Evolutionary conservation across 2,329 filamentous ascomycete genomes (phyloP).

Genomic region (Botrytis medusae): DNA sequence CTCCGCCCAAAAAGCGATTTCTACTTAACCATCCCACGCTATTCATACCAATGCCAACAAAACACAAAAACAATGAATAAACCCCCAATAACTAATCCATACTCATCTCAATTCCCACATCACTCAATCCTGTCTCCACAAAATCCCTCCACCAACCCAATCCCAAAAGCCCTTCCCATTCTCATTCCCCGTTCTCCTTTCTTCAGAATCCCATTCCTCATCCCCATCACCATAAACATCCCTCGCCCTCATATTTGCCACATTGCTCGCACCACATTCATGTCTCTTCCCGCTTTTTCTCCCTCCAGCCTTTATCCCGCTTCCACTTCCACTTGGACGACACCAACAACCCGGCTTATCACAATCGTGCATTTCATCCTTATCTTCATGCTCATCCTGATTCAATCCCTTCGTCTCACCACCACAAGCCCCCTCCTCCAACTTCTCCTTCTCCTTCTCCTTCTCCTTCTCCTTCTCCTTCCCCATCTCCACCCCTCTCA

Average conservation of each 20-base stretch:
- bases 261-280: background rate
- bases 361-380: background rate
- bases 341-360: background rate
- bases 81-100: background rate
- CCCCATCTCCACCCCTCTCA: background rate
- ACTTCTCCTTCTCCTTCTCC: background rate
- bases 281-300: background rate
- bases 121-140: slow-evolving; percentile 3
- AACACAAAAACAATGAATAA: background rate
- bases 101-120: background rate
- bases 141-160: slow-evolving; percentile 8
- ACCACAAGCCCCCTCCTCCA: too few species aligned
- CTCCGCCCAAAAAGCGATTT: background rate
- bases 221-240: slow-evolving; percentile 1
- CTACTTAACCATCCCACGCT: background rate
- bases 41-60: background rate
- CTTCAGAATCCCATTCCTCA: background rate
- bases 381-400: background rate
- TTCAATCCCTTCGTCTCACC: background rate
- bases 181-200: too few species aligned
- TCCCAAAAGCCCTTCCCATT: slow-evolving; percentile 10
- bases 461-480: background rate
- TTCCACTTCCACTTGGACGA: background rate
- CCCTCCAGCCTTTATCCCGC: background rate
- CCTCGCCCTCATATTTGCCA: slow-evolving; percentile 10